These are phyloP conservation scores for Candida patagonica DNA, from an alignment of 805 yeast genomes.

Conservation along the genomic window DNA sequence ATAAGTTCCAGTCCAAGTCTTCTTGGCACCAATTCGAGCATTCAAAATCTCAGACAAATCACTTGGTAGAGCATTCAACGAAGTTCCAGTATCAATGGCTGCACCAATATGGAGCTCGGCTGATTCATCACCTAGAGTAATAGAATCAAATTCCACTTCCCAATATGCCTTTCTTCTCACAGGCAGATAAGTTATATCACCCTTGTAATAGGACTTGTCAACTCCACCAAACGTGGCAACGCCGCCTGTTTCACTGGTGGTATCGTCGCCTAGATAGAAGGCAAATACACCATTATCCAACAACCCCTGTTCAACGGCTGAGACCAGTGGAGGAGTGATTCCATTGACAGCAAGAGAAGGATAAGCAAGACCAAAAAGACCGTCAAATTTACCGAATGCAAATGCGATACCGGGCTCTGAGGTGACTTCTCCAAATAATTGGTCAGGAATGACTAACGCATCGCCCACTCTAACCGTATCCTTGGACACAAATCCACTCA, in stretches of 20 bases:
- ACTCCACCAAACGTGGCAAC: conserved; percentile 93
- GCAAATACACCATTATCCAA: conserved; percentile 81
- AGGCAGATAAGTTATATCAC: conserved; percentile 91
- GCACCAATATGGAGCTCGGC: conserved; percentile 89
- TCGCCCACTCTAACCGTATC: conserved; percentile 69
- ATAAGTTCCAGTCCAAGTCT: conserved; percentile 97
- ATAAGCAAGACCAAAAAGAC: conserved; percentile 92
- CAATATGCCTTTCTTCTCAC: conserved; percentile 99
- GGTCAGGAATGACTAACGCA: conserved; percentile 75
- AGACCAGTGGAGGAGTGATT: conserved; percentile 89
- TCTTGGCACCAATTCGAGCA: conserved; percentile 93
- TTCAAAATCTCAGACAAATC: conserved; percentile 93
- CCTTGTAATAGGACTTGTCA: conserved; percentile 65
- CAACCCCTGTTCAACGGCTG: conserved; percentile 72
- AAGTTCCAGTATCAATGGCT: conserved; percentile 97
- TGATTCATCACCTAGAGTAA: conserved; percentile 85
- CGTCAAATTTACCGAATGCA: conserved; percentile 98
- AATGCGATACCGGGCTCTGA: conserved; percentile 95
- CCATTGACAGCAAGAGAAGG: conserved; percentile 82
- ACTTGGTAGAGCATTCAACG: conserved; percentile 88
- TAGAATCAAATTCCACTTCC: conserved; percentile 92
- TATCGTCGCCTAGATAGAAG: conserved; percentile 77
- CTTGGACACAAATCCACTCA: conserved; percentile 86
- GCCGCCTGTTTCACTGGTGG: conserved; percentile 68
- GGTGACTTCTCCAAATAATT: conserved; percentile 96